Percentiles rank a stretch among this genome's conserved stretches.
phyloP scores from a whole-genome alignment of 2,329 filamentous ascomycete species.

The Penicillium sclerotiorum region DNA sequence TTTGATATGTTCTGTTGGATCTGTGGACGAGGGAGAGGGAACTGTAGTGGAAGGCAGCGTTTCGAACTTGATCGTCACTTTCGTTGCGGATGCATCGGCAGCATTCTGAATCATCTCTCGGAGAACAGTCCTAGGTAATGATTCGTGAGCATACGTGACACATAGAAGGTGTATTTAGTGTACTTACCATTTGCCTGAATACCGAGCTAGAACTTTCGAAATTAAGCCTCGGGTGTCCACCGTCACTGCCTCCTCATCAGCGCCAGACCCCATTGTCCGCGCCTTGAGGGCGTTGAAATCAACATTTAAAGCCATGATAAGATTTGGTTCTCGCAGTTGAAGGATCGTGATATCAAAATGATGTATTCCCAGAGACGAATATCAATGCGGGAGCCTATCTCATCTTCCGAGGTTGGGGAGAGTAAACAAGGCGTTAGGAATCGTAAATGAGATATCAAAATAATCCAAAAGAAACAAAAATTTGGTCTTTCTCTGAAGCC shows the following conservation, averaged over 20 bases:
- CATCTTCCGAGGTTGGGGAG: neutral
- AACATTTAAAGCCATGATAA: conserved; percentile 67
- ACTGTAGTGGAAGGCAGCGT: conserved; percentile 80
- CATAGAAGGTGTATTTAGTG: neutral
- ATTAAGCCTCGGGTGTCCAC: conserved; percentile 96
- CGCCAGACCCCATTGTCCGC: conserved; percentile 80
- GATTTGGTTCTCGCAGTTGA: neutral
- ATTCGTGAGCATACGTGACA: conserved; percentile 16
- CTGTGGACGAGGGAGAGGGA: conserved; percentile 66
- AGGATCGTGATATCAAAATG: neutral
- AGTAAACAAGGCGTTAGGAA: neutral
- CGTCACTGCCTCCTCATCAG: conserved; percentile 95
- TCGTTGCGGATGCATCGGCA: conserved; percentile 91
- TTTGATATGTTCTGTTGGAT: conserved; percentile 72
- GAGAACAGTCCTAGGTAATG: conserved; percentile 59
- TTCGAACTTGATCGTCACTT: conserved; percentile 89
- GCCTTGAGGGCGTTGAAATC: conserved; percentile 74
- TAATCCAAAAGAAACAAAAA: too few species aligned
- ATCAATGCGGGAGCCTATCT: neutral
- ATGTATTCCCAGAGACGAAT: neutral
- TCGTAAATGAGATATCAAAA: neutral
- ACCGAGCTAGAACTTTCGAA: conserved; percentile 94
- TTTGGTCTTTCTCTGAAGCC: too few species aligned
- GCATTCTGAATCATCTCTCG: conserved; percentile 97
- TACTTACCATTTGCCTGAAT: conserved; percentile 87